phyloP scores from a whole-genome alignment of 2,329 filamentous ascomycete species.

The Mariannaea elegans region DNA sequence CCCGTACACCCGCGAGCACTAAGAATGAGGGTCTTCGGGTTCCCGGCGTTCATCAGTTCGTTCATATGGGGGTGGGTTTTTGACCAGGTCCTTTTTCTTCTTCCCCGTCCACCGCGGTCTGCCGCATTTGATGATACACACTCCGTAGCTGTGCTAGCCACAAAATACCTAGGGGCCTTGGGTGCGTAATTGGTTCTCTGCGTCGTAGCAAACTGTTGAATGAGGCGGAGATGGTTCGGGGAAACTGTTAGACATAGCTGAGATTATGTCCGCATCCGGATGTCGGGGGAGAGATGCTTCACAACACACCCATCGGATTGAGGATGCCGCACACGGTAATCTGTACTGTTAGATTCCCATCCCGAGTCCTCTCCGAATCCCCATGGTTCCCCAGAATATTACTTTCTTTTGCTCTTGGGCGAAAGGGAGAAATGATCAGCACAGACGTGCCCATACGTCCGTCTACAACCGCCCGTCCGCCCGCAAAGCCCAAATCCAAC shows the following conservation, averaged over 20 bases:
- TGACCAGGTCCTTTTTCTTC: not conserved
- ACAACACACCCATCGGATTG: not conserved
- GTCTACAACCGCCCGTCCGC: conserved; percentile 33
- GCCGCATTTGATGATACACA: not conserved
- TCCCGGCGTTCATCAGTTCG: conserved; percentile 1
- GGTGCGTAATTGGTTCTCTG: conserved; percentile 5
- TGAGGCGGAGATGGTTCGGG: not conserved
- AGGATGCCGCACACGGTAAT: too few relatives aligned
- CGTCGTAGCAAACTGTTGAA: not conserved
- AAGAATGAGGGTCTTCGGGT: not conserved
- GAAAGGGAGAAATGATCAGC: conserved; percentile 3
- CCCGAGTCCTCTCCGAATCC: not conserved
- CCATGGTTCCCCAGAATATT: conserved; percentile 11
- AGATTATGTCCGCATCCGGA: not conserved
- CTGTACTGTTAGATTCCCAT: too few relatives aligned
- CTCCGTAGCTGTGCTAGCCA: not conserved
- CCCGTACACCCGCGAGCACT: conserved; percentile 16
- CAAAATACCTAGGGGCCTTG: not conserved
- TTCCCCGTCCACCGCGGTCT: conserved; percentile 5
- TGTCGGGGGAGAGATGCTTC: not conserved
- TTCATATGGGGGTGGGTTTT: not conserved
- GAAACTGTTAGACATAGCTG: not conserved
- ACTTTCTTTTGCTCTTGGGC: not conserved
- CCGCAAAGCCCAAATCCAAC: conserved; percentile 25
- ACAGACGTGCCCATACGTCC: conserved; percentile 27